Evolutionary conservation across 75 land plant genomes (phyloP).

Genomic region (Cryptomeria japonica): DNA sequence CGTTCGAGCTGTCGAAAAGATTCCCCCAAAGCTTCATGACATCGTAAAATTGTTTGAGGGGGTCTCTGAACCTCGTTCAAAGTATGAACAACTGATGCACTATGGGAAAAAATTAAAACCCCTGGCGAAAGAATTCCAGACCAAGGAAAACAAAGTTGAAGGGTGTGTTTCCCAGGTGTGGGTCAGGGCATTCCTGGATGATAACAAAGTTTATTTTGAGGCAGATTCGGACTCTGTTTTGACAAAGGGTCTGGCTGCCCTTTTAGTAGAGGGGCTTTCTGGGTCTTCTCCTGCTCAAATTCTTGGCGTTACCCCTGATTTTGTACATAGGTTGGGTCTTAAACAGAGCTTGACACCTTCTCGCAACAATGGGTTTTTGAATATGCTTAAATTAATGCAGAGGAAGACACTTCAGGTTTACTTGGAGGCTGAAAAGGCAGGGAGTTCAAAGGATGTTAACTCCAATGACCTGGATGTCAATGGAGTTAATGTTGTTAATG

Average conservation of each 20-base stretch:
- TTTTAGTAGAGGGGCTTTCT: constrained; percentile 80
- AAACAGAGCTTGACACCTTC: constrained; percentile 28
- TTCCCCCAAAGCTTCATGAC: constrained; percentile 69
- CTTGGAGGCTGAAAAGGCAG: constrained; percentile 22
- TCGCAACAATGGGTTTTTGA: constrained; percentile 83
- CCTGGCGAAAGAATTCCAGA: constrained; percentile 48
- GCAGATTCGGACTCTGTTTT: constrained; percentile 86
- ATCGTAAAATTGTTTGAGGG: constrained; percentile 74
- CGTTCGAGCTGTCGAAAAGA: constrained; percentile 26
- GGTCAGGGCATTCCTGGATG: constrained; percentile 69
- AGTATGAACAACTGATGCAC: constrained; percentile 81
- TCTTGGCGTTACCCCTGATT: constrained; percentile 63
- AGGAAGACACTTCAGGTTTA: constrained; percentile 64
- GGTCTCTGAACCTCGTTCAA: constrained; percentile 67
- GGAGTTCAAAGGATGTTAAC: neutral
- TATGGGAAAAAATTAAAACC: constrained; percentile 68
- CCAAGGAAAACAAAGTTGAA: constrained; percentile 62
- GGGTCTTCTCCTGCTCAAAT: constrained; percentile 53
- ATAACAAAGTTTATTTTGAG: constrained; percentile 53
- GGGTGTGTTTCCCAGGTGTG: constrained; percentile 98
- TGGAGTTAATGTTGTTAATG: neutral
- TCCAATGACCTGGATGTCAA: too few species aligned
- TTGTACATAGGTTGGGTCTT: constrained; percentile 70
- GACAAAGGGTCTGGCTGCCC: constrained; percentile 88
- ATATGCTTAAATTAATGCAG: constrained; percentile 92